Percentiles rank a stretch among this genome's conserved stretches.
These are phyloP conservation scores for Penicillium sp. DNA, from an alignment of 2,329 filamentous ascomycete species.

Conservation along the genomic window DNA sequence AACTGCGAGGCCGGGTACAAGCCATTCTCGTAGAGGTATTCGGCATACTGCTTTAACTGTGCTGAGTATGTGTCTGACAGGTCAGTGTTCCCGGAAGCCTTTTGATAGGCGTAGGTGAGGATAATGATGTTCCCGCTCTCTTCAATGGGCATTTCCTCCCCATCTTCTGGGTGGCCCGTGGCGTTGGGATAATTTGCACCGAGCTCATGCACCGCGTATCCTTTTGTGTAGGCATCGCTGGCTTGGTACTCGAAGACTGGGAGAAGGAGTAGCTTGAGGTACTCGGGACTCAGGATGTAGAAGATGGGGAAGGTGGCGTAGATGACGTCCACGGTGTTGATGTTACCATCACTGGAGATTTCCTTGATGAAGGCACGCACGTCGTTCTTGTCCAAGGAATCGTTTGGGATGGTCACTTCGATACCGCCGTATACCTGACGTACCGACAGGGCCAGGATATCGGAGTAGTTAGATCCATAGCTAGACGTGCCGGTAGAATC, in stretches of 20 bases:
- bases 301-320: slow-evolving; percentile 46
- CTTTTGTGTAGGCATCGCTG: slow-evolving; percentile 36
- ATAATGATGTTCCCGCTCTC: slow-evolving; percentile 44
- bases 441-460: slow-evolving; percentile 43
- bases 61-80: slow-evolving; percentile 35
- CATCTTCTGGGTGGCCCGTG: slow-evolving; percentile 37
- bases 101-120: slow-evolving; percentile 40
- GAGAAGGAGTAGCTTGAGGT: slow-evolving; percentile 45
- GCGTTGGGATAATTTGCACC: slow-evolving; percentile 43
- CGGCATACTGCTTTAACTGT: slow-evolving; percentile 39
- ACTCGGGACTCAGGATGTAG: slow-evolving; percentile 43
- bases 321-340: slow-evolving; percentile 48
- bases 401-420: slow-evolving; percentile 40
- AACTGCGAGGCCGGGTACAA: slow-evolving; percentile 40
- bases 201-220: slow-evolving; percentile 42
- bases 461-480: slow-evolving; percentile 40
- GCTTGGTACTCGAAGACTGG: slow-evolving; percentile 46
- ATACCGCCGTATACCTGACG: slow-evolving; percentile 45
- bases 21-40: slow-evolving; percentile 41
- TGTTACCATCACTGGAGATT: slow-evolving; percentile 46
- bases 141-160: slow-evolving; percentile 44
- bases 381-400: slow-evolving; percentile 33
- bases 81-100: slow-evolving; percentile 37
- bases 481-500: slow-evolving; percentile 23
- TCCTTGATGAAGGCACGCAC: slow-evolving; percentile 44